A percentile compares a stretch with the other conserved stretches of the same genome.
Conservation (phyloP, 2,329 filamentous ascomycete genomes). For the Aureobasidium sp. region DNA sequence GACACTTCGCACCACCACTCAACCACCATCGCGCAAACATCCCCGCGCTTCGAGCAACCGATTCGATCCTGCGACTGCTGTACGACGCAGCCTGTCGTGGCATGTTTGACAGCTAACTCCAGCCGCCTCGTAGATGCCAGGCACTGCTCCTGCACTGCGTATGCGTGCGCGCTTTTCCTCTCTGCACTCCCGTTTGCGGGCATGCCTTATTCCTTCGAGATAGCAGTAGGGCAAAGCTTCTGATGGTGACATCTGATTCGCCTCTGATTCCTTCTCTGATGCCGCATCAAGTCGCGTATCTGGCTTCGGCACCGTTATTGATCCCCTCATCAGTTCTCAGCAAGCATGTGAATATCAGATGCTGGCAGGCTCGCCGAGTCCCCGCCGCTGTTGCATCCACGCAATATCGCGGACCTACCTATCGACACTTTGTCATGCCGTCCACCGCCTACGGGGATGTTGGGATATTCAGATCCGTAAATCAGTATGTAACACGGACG, state of each 20-base stretch:
- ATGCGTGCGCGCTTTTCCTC: not conserved
- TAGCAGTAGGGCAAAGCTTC: not conserved
- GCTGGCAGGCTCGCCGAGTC: not conserved
- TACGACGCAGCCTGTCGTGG: slow-evolving; percentile 2
- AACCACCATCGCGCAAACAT: not conserved
- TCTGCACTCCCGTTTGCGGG: not conserved
- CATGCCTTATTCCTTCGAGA: not conserved
- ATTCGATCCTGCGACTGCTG: not conserved
- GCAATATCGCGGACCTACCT: not conserved
- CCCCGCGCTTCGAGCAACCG: not conserved
- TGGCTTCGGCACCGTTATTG: slow-evolving; percentile 1
- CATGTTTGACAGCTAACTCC: slow-evolving; percentile 5
- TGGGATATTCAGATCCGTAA: not conserved
- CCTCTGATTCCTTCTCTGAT: not conserved
- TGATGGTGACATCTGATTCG: not conserved
- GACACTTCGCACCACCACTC: slow-evolving; percentile 1
- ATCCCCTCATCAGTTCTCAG: not conserved
- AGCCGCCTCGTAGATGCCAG: slow-evolving; percentile 3
- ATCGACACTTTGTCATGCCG: not conserved
- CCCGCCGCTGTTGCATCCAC: not conserved
- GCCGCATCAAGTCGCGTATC: not conserved
- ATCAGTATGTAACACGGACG: not conserved
- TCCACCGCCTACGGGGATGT: not conserved
- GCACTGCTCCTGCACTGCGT: slow-evolving; percentile 1
- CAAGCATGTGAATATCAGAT: slow-evolving; percentile 7